Percentiles rank a stretch among this genome's conserved stretches.
Evolutionary conservation across 2,329 filamentous ascomycete genomes (phyloP).

Genomic region (Trichoderma endophyticum): DNA sequence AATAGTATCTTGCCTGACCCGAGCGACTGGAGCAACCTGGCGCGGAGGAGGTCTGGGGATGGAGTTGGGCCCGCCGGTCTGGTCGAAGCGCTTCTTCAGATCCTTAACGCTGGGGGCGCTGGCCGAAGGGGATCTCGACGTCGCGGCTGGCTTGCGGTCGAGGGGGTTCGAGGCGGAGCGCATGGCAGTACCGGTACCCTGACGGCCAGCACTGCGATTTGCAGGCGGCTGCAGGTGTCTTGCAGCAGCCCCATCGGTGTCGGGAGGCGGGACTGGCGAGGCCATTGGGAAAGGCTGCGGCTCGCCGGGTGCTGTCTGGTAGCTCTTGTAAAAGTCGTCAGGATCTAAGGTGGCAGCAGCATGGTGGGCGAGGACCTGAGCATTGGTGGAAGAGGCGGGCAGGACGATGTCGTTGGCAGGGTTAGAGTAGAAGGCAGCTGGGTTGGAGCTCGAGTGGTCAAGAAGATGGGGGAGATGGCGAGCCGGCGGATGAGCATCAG

Average conservation of each 20-base stretch:
- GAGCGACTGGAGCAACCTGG: constrained; percentile 33
- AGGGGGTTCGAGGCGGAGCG: constrained; percentile 58
- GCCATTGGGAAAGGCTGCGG: constrained; percentile 37
- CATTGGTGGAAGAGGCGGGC: constrained; percentile 19
- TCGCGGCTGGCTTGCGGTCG: constrained; percentile 39
- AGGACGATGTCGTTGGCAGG: constrained; percentile 8
- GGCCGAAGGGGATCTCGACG: constrained; percentile 33
- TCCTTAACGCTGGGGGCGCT: constrained; percentile 72
- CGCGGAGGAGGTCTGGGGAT: constrained; percentile 37
- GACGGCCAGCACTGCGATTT: constrained; percentile 40
- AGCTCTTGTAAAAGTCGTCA: constrained; percentile 55
- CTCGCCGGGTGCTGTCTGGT: constrained; percentile 37
- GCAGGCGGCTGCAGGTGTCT: constrained; percentile 45
- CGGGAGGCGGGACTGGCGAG: constrained; percentile 43
- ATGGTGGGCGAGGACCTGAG: constrained; percentile 30
- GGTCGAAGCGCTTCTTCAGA: constrained; percentile 75
- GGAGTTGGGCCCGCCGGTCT: constrained; percentile 44
- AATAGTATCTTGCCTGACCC: constrained; percentile 32
- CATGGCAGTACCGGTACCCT: constrained; percentile 28
- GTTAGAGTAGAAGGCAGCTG: constrained; percentile 6
- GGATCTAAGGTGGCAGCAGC: constrained; percentile 45
- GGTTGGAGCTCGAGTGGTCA: constrained; percentile 21
- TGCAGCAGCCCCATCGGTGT: constrained; percentile 48
- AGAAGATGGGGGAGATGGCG: constrained; percentile 27
- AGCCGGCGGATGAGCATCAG: constrained; percentile 32